phyloP scores from a whole-genome alignment of 192 early-diverging fungal genomes.

The Martensiomyces pterosporus region DNA sequence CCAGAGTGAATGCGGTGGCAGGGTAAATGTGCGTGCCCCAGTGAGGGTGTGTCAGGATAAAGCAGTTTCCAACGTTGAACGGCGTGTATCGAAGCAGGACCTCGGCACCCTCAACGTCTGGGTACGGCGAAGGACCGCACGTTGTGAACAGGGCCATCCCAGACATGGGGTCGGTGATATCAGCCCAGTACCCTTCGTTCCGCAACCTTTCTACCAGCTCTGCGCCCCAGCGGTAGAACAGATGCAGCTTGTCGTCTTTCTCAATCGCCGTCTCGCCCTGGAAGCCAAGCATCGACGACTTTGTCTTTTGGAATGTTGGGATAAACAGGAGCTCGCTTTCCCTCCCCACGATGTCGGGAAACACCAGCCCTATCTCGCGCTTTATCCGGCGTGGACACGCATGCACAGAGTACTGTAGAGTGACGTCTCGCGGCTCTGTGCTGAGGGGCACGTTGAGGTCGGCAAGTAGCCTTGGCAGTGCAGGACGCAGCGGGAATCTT shows the following conservation, averaged over 20 bases:
- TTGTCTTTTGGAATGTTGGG: constrained; percentile 75
- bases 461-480: constrained; percentile 16
- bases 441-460: constrained; percentile 18
- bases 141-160: constrained; percentile 64
- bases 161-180: constrained; percentile 88
- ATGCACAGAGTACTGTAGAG: constrained; percentile 45
- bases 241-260: constrained; percentile 76
- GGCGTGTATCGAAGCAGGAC: constrained; percentile 71
- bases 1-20: constrained; percentile 77
- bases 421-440: constrained; percentile 1
- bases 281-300: constrained; percentile 73
- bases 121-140: constrained; percentile 74
- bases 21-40: constrained; percentile 93
- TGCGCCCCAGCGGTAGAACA: constrained; percentile 73
- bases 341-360: constrained; percentile 54
- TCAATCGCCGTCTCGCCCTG: constrained; percentile 67
- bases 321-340: constrained; percentile 63
- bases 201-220: constrained; percentile 54
- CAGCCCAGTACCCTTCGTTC: constrained; percentile 73
- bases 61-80: constrained; percentile 77
- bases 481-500: constrained; percentile 17
- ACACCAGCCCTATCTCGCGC: constrained; percentile 68
- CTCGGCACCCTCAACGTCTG: constrained; percentile 82
- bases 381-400: constrained; percentile 51
- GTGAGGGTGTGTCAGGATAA: constrained; percentile 76